Evolutionary conservation across 805 yeast genomes (phyloP).

Genomic region (Kuraishia ogatae): DNA sequence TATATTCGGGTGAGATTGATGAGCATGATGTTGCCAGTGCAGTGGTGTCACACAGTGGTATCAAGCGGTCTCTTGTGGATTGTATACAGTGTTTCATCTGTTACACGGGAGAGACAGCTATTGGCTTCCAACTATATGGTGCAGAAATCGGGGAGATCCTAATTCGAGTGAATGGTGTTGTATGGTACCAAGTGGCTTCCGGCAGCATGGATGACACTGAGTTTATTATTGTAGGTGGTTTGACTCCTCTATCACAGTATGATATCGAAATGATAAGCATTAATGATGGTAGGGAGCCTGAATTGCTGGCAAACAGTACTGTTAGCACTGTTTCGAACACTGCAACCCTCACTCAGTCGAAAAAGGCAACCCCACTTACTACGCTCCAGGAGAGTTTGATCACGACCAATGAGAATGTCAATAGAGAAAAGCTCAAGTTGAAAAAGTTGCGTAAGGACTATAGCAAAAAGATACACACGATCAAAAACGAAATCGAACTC

Average conservation of each 20-base stretch:
- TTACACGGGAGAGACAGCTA: conserved; percentile 42
- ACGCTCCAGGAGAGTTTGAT: conserved; percentile 59
- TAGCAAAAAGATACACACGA: conserved; percentile 39
- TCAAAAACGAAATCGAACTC: conserved; percentile 49
- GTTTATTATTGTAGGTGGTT: conserved; percentile 51
- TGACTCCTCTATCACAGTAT: conserved; percentile 57
- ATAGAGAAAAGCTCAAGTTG: conserved; percentile 46
- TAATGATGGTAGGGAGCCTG: conserved; percentile 18
- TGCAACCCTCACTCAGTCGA: conserved; percentile 22
- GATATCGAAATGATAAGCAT: conserved; percentile 40
- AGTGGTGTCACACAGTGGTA: conserved; percentile 9
- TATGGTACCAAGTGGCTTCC: conserved; percentile 59
- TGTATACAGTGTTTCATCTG: conserved; percentile 31
- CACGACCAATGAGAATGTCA: conserved; percentile 52
- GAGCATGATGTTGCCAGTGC: conserved; percentile 6
- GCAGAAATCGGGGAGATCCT: conserved; percentile 31
- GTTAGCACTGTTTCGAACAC: conserved; percentile 26
- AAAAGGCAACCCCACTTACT: conserved; percentile 41
- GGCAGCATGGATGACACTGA: conserved; percentile 39
- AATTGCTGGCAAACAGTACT: conserved; percentile 21
- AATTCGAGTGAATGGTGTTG: conserved; percentile 53
- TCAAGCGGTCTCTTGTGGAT: conserved; percentile 14
- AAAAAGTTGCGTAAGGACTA: conserved; percentile 52
- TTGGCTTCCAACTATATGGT: conserved; percentile 41
- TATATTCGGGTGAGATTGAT: conserved; percentile 30